phyloP scores from a whole-genome alignment of 2,329 filamentous ascomycete species.

The Didymella exigua region DNA sequence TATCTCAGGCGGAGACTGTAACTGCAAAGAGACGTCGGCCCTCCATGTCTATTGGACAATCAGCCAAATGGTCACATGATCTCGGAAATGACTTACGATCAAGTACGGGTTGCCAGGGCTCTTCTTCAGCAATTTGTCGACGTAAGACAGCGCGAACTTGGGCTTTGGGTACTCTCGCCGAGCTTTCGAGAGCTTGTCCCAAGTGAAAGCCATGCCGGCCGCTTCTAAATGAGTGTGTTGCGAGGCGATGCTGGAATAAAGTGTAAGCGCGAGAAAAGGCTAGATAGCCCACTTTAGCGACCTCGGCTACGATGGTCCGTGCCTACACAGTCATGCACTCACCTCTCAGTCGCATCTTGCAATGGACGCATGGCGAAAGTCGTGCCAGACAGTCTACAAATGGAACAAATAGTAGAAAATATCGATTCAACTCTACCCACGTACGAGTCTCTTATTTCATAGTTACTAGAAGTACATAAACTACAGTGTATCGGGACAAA shows the following conservation, averaged over 20 bases:
- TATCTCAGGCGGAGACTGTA: constrained; percentile 16
- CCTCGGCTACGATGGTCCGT: constrained; percentile 19
- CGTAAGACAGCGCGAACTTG: constrained; percentile 43
- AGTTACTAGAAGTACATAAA: constrained; percentile 6
- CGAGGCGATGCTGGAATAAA: constrained; percentile 8
- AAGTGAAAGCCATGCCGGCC: constrained; percentile 42
- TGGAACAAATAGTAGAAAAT: not conserved
- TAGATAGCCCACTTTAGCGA: constrained; percentile 25
- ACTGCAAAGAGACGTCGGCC: constrained; percentile 32
- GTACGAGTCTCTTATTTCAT: not conserved
- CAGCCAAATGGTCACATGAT: constrained; percentile 4
- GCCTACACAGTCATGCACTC: not conserved
- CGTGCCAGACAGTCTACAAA: not conserved
- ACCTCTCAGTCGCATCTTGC: not conserved
- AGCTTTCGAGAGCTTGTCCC: constrained; percentile 42
- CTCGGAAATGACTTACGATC: constrained; percentile 22
- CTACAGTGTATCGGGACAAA: constrained; percentile 3
- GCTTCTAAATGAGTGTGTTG: constrained; percentile 2
- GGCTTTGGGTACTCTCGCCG: constrained; percentile 42
- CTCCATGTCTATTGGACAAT: constrained; percentile 37
- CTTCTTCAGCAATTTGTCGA: constrained; percentile 45
- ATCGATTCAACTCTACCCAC: not conserved
- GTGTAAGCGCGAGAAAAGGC: constrained; percentile 20
- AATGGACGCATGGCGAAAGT: not conserved
- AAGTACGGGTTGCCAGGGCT: constrained; percentile 45